A percentile compares a stretch with the other conserved stretches of the same genome.
These are phyloP conservation scores for Globisporangium echinulatum DNA, from an alignment of 352 stramenopile species.

Conservation along the genomic window DNA sequence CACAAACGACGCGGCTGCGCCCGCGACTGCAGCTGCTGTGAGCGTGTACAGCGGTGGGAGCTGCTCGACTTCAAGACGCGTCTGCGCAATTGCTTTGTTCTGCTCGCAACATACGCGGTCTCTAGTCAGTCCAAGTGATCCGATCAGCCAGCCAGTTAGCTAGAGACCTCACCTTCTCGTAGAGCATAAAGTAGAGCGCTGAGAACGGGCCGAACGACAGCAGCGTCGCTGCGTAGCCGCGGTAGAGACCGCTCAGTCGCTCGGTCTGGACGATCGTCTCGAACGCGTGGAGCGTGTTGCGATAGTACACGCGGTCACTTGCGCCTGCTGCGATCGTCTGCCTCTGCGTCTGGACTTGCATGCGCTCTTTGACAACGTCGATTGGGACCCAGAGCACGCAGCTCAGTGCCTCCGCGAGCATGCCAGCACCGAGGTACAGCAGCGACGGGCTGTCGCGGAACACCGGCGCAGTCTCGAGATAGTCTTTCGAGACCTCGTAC, in stretches of 20 bases:
- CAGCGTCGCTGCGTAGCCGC: slow-evolving; percentile 93
- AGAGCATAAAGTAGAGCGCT: slow-evolving; percentile 97
- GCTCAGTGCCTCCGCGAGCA: slow-evolving; percentile 71
- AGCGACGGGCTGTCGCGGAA: slow-evolving; percentile 50
- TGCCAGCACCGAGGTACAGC: slow-evolving; percentile 62
- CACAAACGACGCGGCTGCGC: slow-evolving; percentile 90
- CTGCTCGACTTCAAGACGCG: slow-evolving; percentile 31
- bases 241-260: slow-evolving; percentile 91
- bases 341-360: slow-evolving; percentile 90
- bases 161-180: slow-evolving; percentile 69
- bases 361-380: slow-evolving; percentile 97
- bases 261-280: slow-evolving; percentile 88
- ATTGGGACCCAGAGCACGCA: slow-evolving; percentile 99
- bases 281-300: slow-evolving; percentile 87
- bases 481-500: slow-evolving; percentile 89
- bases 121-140: neutral
- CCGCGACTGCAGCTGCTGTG: slow-evolving; percentile 69
- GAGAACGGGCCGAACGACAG: slow-evolving; percentile 97
- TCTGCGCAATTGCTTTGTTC: slow-evolving; percentile 50
- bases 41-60: slow-evolving; percentile 61
- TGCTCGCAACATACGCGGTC: slow-evolving; percentile 10
- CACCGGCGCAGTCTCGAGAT: slow-evolving; percentile 28
- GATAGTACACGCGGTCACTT: slow-evolving; percentile 73
- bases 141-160: neutral
- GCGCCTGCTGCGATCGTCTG: neutral